Evolutionary conservation across 2,329 filamentous ascomycete species (phyloP), one percentile per base, ranked within the genome.

Genomic region (Whalleya microplaca): DNA sequence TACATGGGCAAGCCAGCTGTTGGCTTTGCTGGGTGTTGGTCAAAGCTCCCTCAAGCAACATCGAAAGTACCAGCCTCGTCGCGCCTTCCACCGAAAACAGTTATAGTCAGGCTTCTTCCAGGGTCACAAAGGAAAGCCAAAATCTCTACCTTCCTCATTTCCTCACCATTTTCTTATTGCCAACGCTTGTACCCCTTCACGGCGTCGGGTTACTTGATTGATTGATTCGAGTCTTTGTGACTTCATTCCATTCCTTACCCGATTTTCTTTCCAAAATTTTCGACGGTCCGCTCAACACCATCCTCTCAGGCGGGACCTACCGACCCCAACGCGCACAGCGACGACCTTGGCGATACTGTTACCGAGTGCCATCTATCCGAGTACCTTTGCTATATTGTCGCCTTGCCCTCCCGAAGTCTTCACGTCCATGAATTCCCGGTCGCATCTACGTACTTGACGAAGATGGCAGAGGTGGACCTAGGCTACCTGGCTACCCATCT

Each of bases 401-500:
- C 41, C 27, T 10, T 46, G 21, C 48, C 42, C 19, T 32, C 41
- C 29, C 20, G 18, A 6, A 40, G 49, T 16, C 41, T 23, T 54
- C 42, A 19, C 44, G 20, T 54, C 53, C 64, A 71, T 71, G 65
- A 66, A 62, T 68, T 55, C 62, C 62, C 58, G 48, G 50, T 52
- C 57, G 23, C 50, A 52, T 41, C 51, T 20, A 14, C 50, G 27
- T 21, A 66, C 54, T 64, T 69, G 63, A 72, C 69, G 4, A 76
- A 65, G 64, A 89, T 89, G 86, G 84, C 82, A 75, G 78, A 75
- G 64, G 76, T 92, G 69, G 90, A 94, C 77, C 78, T 88, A 64
- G 84, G 83, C 75, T 92, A 90, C 76, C 77, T 94, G 67, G 86
- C 89, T 72, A 82, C 84, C 72, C 88, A 91, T 69, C 84, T 90